phyloP scores from a whole-genome alignment of 2,329 filamentous ascomycete genomes.

The Sordariomycetes sp. region DNA sequence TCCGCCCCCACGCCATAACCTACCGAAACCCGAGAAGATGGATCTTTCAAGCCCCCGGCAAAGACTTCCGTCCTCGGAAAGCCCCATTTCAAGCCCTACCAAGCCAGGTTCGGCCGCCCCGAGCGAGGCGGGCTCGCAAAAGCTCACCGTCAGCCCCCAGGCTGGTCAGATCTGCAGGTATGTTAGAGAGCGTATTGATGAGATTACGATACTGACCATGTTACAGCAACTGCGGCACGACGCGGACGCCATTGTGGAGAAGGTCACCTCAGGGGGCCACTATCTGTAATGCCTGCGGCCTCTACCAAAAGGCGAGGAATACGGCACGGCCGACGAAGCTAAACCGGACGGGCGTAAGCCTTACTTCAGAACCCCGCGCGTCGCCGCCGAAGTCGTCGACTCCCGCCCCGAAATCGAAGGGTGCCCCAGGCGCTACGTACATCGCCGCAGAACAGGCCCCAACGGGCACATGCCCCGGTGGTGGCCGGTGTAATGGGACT shows the following conservation, averaged over 20 bases:
- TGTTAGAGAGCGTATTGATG: slow-evolving; percentile 13
- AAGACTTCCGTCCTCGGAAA: not conserved
- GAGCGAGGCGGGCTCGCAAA: not conserved
- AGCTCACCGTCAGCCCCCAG: slow-evolving; percentile 1
- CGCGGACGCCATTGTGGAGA: slow-evolving; percentile 87
- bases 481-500: slow-evolving; percentile 90
- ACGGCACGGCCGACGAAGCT: slow-evolving; percentile 82
- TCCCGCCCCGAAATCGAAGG: slow-evolving; percentile 25
- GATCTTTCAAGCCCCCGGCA: not conserved
- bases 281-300: slow-evolving; percentile 94
- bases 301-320: slow-evolving; percentile 91
- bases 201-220: not conserved
- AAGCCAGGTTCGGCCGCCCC: not conserved
- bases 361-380: slow-evolving; percentile 30
- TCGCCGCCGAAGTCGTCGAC: slow-evolving; percentile 23
- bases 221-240: slow-evolving; percentile 84
- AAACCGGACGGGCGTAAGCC: slow-evolving; percentile 58
- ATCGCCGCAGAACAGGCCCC: slow-evolving; percentile 65
- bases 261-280: slow-evolving; percentile 86
- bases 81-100: not conserved
- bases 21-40: not conserved
- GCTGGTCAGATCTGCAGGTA: slow-evolving; percentile 63
- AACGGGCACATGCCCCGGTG: slow-evolving; percentile 86
- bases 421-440: slow-evolving; percentile 51
- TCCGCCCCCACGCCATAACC: not conserved